Base-by-base conservation (phyloP, 805 yeast genomes). In the Wickerhamiella bombiphila region DNA sequence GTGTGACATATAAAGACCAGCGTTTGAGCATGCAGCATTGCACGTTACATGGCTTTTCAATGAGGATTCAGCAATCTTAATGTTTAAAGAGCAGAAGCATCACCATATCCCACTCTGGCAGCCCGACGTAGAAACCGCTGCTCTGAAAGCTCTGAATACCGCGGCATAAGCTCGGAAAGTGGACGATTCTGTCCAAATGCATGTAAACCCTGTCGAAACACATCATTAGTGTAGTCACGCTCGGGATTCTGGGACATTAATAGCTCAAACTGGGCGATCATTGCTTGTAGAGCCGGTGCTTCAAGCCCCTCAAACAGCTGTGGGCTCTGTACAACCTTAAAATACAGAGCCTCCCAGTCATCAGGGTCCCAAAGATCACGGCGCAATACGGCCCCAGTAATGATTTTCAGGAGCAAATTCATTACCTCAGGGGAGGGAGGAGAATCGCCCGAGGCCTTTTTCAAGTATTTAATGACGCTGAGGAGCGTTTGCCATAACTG, bases 401-500 rank as follows among this genome's bases (percentile, higher is more conserved):
- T 32, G 13, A 47, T 36, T 2, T 42, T 41, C 9, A 44, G 32
- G 3, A 54, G 37, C 20, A 50, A 40, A 3, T 40, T 45, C 22
- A 42, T 40, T 3, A 46, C 16, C 32, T 34, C 35, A 7, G 24
- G 30, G 3, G 34, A 34, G n/a, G n/a, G n/a, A 5, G 39, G 43
- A 5, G 25, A 21, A 7, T 43, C 39, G n/a, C n/a, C n/a, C 26
- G 11, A 9, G 13, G 26, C 26, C 26, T 24, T 13, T 22, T 43
- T 37, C 19, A 54, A 30, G 33, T 53, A 54, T 34, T 50, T 48
- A 7, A 56, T 34, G 5, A 60, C 32, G 9, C 55, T 46, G 16
- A 55, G 37, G 13, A 59, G 32, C 2, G 63, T 50, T 34, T 45
- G 48, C 62, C 64, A 61, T 25, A 63, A 45, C 34, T 58, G 62